These are phyloP conservation scores for Flaveria brownii DNA, from an alignment of 129 eudicot species.

Conservation along the genomic window DNA sequence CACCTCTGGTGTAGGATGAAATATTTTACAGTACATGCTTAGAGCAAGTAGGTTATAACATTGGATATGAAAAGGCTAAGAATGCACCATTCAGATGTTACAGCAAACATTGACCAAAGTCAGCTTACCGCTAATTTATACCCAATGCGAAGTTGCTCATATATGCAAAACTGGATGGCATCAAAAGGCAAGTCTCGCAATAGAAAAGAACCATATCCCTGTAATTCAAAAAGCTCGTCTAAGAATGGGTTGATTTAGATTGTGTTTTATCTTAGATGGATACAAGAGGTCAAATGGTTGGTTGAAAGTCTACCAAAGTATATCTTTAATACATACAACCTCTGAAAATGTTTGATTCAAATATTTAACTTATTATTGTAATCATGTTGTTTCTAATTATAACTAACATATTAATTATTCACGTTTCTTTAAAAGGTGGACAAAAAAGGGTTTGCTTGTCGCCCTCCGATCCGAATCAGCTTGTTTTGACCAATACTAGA, in stretches of 20 bases:
- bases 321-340: background rate
- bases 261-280: background rate
- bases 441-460: background rate
- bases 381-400: background rate
- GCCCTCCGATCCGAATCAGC: background rate
- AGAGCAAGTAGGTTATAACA: background rate
- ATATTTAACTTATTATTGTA: background rate
- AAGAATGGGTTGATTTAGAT: background rate
- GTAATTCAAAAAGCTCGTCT: conserved; percentile 24
- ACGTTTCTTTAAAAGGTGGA: background rate
- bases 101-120: conserved; percentile 5
- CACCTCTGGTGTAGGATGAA: background rate
- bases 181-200: conserved; percentile 93
- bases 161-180: conserved; percentile 86
- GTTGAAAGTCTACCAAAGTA: conserved; percentile 7
- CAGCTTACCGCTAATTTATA: conserved; percentile 83
- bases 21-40: background rate
- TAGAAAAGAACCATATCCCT: conserved; percentile 87
- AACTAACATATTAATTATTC: background rate
- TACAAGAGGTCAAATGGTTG: background rate
- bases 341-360: background rate
- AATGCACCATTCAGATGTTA: background rate
- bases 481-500: background rate
- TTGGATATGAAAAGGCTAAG: background rate
- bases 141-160: conserved; percentile 84